Evolutionary conservation across 2,329 filamentous ascomycete genomes (phyloP).

Genomic region (Xylariaceae sp.): DNA sequence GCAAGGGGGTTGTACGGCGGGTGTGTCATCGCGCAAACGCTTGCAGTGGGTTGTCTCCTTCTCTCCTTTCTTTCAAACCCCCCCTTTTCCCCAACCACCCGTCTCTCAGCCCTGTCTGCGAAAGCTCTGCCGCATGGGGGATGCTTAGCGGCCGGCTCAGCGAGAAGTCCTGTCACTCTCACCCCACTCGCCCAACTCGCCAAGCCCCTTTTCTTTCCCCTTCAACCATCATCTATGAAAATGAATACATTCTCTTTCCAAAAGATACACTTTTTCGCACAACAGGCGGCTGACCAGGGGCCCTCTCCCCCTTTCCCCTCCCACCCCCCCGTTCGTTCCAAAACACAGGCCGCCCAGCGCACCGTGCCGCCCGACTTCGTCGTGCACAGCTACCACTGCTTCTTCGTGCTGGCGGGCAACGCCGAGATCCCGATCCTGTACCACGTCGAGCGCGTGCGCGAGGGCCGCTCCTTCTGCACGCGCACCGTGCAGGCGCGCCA

Average conservation of each 20-base stretch:
- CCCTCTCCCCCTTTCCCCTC: background rate
- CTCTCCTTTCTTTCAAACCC: background rate
- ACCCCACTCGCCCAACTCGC: too few relatives aligned
- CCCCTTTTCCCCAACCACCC: too few relatives aligned
- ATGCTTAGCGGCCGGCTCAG: too few relatives aligned
- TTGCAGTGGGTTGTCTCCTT: constrained; percentile 19
- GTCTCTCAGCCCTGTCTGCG: too few relatives aligned
- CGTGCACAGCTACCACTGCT: constrained; percentile 97
- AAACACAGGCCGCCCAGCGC: constrained; percentile 74
- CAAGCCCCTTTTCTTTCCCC: too few relatives aligned
- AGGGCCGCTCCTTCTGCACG: constrained; percentile 83
- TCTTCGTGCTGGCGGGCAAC: constrained; percentile 90
- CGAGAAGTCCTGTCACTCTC: too few relatives aligned
- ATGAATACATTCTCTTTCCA: too few relatives aligned
- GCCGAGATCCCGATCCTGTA: constrained; percentile 81
- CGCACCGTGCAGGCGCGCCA: constrained; percentile 94
- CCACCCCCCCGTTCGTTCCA: too few relatives aligned
- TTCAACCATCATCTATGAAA: too few relatives aligned
- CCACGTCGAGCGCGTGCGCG: constrained; percentile 88
- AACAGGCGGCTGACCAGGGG: too few relatives aligned
- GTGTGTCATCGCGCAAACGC: constrained; percentile 75
- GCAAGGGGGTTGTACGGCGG: constrained; percentile 92
- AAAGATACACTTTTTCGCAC: too few relatives aligned
- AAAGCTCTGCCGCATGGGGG: too few relatives aligned
- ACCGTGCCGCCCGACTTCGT: constrained; percentile 76